phyloP scores from a whole-genome alignment of 148 eudicot genomes.

The Camellia granthamiana region DNA sequence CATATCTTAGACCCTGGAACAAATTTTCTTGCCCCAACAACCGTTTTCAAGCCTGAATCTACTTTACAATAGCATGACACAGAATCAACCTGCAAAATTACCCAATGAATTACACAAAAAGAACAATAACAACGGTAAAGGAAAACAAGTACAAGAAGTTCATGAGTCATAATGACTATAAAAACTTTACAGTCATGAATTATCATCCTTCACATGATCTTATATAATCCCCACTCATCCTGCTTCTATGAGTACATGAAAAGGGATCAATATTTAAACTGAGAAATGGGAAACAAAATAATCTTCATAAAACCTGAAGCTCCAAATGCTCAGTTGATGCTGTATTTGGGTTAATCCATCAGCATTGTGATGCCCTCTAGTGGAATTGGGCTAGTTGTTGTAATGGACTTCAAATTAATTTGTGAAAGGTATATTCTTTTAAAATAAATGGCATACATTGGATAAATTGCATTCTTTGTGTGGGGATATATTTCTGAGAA shows the following conservation, averaged over 20 bases:
- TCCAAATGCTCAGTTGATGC: background rate
- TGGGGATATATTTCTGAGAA: too few species aligned
- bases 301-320: background rate
- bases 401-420: too few species aligned
- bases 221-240: background rate
- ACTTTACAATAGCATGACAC: slow-evolving; percentile 85
- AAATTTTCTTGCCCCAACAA: slow-evolving; percentile 76
- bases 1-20: slow-evolving; percentile 86
- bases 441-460: too few species aligned
- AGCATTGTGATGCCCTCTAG: too few species aligned
- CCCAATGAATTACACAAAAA: background rate
- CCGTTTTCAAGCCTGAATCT: slow-evolving; percentile 76
- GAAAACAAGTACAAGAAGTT: background rate
- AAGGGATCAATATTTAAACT: background rate
- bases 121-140: background rate
- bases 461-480: too few species aligned
- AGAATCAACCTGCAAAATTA: slow-evolving; percentile 68
- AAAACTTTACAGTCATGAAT: background rate
- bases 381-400: too few species aligned
- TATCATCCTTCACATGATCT: background rate
- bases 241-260: background rate
- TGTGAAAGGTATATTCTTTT: too few species aligned
- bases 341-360: background rate
- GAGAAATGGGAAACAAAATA: slow-evolving; percentile 7
- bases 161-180: background rate